Conservation (phyloP, 2,329 filamentous ascomycete species). For the Neoscytalidium dimidiatum region DNA sequence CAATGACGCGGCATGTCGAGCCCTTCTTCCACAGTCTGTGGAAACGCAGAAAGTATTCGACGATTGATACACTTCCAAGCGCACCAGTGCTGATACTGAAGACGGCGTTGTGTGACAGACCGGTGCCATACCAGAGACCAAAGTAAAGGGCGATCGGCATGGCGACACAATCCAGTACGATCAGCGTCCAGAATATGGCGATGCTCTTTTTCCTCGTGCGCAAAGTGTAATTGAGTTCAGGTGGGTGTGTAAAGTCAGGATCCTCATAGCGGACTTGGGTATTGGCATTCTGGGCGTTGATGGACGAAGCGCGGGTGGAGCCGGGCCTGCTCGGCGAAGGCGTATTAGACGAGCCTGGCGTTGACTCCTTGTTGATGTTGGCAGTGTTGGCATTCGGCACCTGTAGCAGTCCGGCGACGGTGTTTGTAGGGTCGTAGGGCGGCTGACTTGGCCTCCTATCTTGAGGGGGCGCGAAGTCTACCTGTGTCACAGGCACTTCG, state of each 20-base stretch:
- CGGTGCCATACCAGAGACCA: conserved; percentile 60
- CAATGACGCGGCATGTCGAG: conserved; percentile 55
- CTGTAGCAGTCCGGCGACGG: conserved; percentile 7
- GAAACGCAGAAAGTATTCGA: conserved; percentile 56
- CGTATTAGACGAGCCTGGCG: conserved; percentile 5
- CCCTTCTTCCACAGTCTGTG: conserved; percentile 52
- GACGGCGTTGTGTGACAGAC: conserved; percentile 52
- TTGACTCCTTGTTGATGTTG: not conserved
- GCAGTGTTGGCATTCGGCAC: conserved; percentile 3
- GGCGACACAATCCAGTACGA: conserved; percentile 59
- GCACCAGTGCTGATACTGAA: conserved; percentile 58
- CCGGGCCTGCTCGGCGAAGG: conserved; percentile 17
- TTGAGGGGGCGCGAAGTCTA: conserved; percentile 6
- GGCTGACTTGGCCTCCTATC: conserved; percentile 7
- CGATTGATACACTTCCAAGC: conserved; percentile 55
- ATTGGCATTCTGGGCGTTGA: conserved; percentile 39
- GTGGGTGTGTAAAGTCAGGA: conserved; percentile 45
- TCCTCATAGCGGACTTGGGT: conserved; percentile 44
- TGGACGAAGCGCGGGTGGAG: conserved; percentile 28
- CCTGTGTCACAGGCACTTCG: conserved; percentile 12
- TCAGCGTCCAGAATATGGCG: conserved; percentile 60
- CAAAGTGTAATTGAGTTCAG: conserved; percentile 59
- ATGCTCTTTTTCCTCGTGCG: conserved; percentile 57
- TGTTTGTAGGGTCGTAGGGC: conserved; percentile 13
- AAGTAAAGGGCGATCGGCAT: conserved; percentile 64